Evolutionary conservation across 805 yeast genomes (phyloP), one percentile per base, ranked within the genome.

Genomic region (Pachysolen tannophilus): DNA sequence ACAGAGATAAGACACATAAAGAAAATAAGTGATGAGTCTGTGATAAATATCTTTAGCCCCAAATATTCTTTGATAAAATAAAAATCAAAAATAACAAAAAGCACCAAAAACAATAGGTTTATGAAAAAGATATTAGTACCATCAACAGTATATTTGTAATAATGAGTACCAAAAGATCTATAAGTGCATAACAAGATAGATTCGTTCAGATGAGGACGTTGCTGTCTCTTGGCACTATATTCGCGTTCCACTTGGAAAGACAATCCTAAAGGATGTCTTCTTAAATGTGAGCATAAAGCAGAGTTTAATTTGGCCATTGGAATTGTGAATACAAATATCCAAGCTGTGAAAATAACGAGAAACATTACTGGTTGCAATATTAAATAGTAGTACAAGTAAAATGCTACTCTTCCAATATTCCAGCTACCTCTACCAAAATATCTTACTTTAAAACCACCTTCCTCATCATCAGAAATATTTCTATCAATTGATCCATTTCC

Each of bases 71-170:
- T 72, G 37, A 86, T 48, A 1, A 82, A 46, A 53, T 68, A 86
- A 50, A 72, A 85, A 54, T 88, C 95, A 34, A 77, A 55, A 14
- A 92, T 84, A 3, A 90, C 90, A 53, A 87, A 84, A 3, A 82
- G 50, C 9, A 90, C 97, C 11, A 86, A 69, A 14, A 75, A 70
- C 50, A 85, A 68, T 58, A 92, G 61, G 52, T 92, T 92, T 60
- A 92, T 78, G 53, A 92, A 82, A 47, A 92, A 83, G 38, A 90
- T 82, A 56, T 92, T 90, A 2, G 97, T 88, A 40, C 98, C 98
- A 44, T 85, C 97, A 32, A 92, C 84, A 0, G 98, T 92, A 57
- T 84, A 88, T 63, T 92, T 92, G 65, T 88, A 92, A 60, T 92
- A 92, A 55, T 87, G 95, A 54, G 75, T 69, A 1, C 97, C 97